Percentiles rank a stretch among this genome's conserved stretches.
phyloP scores from a whole-genome alignment of 371 early-diverging fungal species.

The Batkoa obscura region DNA sequence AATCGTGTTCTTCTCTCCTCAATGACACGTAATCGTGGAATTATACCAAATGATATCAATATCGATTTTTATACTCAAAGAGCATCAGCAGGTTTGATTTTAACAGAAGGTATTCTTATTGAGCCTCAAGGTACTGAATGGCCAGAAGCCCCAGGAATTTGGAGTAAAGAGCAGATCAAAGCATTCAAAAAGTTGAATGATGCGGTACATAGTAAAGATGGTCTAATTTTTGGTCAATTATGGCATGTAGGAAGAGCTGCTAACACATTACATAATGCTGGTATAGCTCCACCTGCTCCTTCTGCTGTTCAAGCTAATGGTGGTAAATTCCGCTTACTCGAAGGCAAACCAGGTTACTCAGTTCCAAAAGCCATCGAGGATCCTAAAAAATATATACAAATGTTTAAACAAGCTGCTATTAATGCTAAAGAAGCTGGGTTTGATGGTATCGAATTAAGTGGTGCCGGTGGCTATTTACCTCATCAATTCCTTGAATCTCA shows the following conservation, averaged over 20 bases:
- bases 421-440: slow-evolving; percentile 22
- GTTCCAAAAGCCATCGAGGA: slow-evolving; percentile 6
- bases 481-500: slow-evolving; percentile 27
- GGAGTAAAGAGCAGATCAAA: slow-evolving; percentile 22
- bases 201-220: slow-evolving; percentile 31
- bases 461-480: slow-evolving; percentile 38
- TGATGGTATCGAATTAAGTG: slow-evolving; percentile 48
- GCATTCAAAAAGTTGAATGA: slow-evolving; percentile 31
- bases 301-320: slow-evolving; percentile 3
- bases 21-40: slow-evolving; percentile 21
- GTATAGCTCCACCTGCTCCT: slow-evolving; percentile 6
- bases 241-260: slow-evolving; percentile 23
- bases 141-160: slow-evolving; percentile 19
- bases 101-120: slow-evolving; percentile 31
- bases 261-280: slow-evolving; percentile 1
- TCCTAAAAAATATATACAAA: neutral
- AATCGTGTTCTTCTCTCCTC: slow-evolving; percentile 25
- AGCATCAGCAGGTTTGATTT: slow-evolving; percentile 24
- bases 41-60: slow-evolving; percentile 19
- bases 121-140: slow-evolving; percentile 17
- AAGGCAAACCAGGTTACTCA: neutral
- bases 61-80: slow-evolving; percentile 34
- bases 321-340: neutral
- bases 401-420: neutral
- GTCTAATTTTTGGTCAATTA: slow-evolving; percentile 31